Evolutionary conservation across 2,329 filamentous ascomycete species (phyloP), one percentile per base, ranked within the genome.

Genomic region (Alternaria alternata): DNA sequence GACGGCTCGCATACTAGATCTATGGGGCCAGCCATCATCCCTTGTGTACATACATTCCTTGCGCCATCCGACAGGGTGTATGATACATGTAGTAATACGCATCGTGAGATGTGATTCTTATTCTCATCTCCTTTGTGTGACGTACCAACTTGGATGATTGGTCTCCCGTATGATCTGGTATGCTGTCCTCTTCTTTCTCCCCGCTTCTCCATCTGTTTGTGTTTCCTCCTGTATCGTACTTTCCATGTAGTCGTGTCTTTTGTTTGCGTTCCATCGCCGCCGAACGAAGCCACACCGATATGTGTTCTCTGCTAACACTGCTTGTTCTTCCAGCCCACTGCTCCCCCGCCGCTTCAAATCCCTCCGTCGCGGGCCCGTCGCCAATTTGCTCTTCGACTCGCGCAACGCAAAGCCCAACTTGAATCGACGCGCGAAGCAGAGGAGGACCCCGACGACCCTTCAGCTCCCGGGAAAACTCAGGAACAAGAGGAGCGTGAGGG

Each of bases 311-410:
- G 48, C 63, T 66, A 54, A 65, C 52, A 36, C 26, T 24, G n/a
- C 5, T 16, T 16, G 4, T 11, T 0, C 39, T 38, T 22, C 5
- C 26, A 69, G 68, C 53, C 64, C 28, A 67, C 64, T 26, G 54
- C 66, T n/a, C 66, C 71, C 85, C 47, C 87, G 86, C 69, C 70
- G 85, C 87, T 97, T 72, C 95, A 94, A 76, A 89, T 94, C 36
- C 89, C 91, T 1, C 94, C 94, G 2, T 96, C 93, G 7, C 88
- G 94, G 53, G 94, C 94, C 7, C 88, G 94, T 51, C 85, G 93
- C 56, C 93, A 96, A 78, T 86, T 98, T n/a, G 94, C 93, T n/a
- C 91, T 92, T 12, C 88, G 94, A 12, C 85, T 98, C 14, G 82
- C 82, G 3, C 77, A 72, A 87, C 92, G 78, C 42, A 80, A 81